Base-by-base conservation (phyloP, 1,284 basidiomycete genomes). In the Heterobasidion annosum region DNA sequence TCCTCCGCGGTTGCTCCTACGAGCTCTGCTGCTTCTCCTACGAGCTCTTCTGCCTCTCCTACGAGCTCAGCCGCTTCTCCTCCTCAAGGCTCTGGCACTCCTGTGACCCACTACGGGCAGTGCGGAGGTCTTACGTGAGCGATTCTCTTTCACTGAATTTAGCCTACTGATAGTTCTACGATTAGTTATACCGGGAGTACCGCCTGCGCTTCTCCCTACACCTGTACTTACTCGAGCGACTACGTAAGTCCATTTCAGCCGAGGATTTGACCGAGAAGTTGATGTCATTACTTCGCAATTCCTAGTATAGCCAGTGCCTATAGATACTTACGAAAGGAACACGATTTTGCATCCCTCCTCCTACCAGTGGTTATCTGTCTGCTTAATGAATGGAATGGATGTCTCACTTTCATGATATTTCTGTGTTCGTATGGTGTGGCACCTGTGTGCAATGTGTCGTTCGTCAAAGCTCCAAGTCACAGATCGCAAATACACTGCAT, bases 301-400 rank as follows among this genome's bases (percentile, higher is more conserved):
- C 8, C 32, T 58, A 72, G 73, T 73, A 73, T 63, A 73, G 70
- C 55, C 71, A 73, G 58, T 73, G 71, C 57, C 51, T 72, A 50
- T 70, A 59, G 63, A 45, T 18, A 25, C 25, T 4, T 25, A 25
- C 25, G 25, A 25, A 25, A 25, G 25, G 25, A 25, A 5, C 25
- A 25, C 4, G 33, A 15, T 12, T 34, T 13, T n/a, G 42, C 42
- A 25, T 46, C 16, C 13, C 10, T 10, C 12, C 25, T 25, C 25
- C 25, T 25, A 25, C 25, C 25, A 25, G 25, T 25, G 25, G 25
- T 25, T 5, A 25, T 25, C 5, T 25, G 25, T 25, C 25, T 25
- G 3, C 4, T 25, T 5, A 25, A 25, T 25, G 25, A 25, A 25
- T 25, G 25, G 25, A 25, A 25, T 25, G 25, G 25, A 25, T 25